phyloP scores from a whole-genome alignment of 2,329 filamentous ascomycete species.

The Trichoderma citrinoviride region DNA sequence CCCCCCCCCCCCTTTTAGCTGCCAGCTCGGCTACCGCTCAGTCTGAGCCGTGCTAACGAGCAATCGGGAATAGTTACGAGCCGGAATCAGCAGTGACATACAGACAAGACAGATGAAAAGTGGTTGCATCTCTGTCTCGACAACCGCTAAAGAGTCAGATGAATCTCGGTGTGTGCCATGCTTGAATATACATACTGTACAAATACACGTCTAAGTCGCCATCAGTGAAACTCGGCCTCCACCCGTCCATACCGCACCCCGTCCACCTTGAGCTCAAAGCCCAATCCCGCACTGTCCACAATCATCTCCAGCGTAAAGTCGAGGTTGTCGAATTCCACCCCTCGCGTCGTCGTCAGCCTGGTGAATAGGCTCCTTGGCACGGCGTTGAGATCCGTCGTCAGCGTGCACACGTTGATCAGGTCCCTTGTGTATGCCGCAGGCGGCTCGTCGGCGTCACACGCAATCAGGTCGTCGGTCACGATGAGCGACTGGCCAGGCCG shows the following conservation, averaged over 20 bases:
- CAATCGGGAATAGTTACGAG: too few species aligned
- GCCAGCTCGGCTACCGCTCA: too few species aligned
- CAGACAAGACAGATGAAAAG: too few species aligned
- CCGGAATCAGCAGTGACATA: too few species aligned
- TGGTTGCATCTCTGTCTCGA: too few species aligned
- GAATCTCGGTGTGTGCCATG: neutral
- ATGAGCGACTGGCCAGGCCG: conserved; percentile 72
- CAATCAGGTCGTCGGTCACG: conserved; percentile 78
- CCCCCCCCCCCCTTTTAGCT: neutral
- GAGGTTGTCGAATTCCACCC: conserved; percentile 77
- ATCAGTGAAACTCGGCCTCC: conserved; percentile 71
- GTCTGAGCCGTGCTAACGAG: too few species aligned
- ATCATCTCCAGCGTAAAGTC: conserved; percentile 83
- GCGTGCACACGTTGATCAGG: conserved; percentile 70
- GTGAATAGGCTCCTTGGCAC: conserved; percentile 74
- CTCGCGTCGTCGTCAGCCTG: conserved; percentile 71
- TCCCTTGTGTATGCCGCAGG: conserved; percentile 59
- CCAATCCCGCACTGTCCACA: conserved; percentile 71
- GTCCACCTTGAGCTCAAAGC: conserved; percentile 77
- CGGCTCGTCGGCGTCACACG: conserved; percentile 66
- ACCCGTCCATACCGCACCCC: conserved; percentile 74
- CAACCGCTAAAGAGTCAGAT: neutral
- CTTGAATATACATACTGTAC: neutral
- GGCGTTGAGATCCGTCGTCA: conserved; percentile 75
- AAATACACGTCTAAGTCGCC: neutral